Conservation (phyloP, 2,329 filamentous ascomycete genomes). For the Alternaria sp. region DNA sequence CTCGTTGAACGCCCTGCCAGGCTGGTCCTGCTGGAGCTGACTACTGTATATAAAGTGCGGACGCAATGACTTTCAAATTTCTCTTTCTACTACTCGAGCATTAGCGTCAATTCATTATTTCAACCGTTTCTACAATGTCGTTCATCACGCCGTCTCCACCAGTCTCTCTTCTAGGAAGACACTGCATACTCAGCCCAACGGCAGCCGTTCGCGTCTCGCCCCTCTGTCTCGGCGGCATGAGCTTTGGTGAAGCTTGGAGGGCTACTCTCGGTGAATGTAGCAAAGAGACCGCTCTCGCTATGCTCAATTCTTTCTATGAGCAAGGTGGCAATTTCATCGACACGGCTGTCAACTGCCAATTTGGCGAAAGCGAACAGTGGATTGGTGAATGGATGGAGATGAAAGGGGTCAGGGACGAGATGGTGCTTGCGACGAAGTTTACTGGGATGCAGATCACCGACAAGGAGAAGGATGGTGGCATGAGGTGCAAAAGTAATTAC, state of each 20-base stretch:
- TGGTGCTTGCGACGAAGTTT: conserved; percentile 56
- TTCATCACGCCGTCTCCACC: conserved; percentile 12
- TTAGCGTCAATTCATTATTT: background rate
- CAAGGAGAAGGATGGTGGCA: conserved; percentile 14
- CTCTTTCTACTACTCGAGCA: background rate
- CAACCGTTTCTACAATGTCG: conserved; percentile 7
- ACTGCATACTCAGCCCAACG: conserved; percentile 71
- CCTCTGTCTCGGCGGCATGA: conserved; percentile 67
- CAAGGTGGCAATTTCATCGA: conserved; percentile 79
- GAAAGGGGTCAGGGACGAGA: conserved; percentile 51
- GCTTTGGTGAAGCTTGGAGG: conserved; percentile 68
- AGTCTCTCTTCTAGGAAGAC: conserved; percentile 66
- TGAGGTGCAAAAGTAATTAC: conserved; percentile 34
- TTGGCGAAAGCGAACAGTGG: conserved; percentile 55
- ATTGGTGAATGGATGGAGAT: conserved; percentile 56
- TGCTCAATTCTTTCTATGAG: conserved; percentile 72
- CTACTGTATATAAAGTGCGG: background rate
- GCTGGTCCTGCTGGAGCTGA: background rate
- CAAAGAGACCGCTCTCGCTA: conserved; percentile 68
- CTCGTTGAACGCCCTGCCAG: background rate
- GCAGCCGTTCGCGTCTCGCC: conserved; percentile 65
- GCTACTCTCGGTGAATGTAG: conserved; percentile 70
- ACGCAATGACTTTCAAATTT: background rate
- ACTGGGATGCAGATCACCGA: conserved; percentile 45
- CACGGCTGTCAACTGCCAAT: conserved; percentile 59